phyloP scores from a whole-genome alignment of 2,329 filamentous ascomycete species.

The Fusarium kyushuense region DNA sequence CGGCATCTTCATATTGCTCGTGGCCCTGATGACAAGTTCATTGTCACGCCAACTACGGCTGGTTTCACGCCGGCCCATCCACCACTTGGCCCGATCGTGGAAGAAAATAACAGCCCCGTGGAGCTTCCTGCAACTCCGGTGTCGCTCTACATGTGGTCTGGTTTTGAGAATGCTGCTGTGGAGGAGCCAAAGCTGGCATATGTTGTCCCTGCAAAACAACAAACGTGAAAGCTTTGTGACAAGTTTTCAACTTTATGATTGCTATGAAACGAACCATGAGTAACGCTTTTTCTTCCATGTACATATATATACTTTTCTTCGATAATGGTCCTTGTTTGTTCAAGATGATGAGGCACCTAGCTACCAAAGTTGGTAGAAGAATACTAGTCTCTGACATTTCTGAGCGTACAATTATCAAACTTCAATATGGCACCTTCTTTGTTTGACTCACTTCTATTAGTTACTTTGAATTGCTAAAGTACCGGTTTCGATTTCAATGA shows the following conservation, averaged over 20 bases:
- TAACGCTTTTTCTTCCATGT: constrained; percentile 18
- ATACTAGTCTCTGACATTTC: neutral
- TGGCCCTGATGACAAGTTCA: constrained; percentile 45
- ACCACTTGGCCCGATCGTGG: constrained; percentile 9
- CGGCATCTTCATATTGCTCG: constrained; percentile 39
- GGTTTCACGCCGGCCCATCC: constrained; percentile 34
- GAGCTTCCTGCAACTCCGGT: constrained; percentile 48
- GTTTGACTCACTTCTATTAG: too few species aligned
- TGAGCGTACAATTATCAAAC: neutral
- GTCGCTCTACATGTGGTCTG: constrained; percentile 47
- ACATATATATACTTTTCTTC: constrained; percentile 15
- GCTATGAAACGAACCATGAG: constrained; percentile 33
- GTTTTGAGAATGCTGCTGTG: constrained; percentile 44
- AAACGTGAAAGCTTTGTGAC: neutral
- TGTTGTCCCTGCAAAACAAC: constrained; percentile 38
- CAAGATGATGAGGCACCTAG: neutral
- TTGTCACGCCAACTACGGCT: constrained; percentile 43
- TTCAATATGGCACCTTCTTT: too few species aligned
- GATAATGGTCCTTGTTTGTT: neutral
- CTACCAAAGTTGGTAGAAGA: neutral
- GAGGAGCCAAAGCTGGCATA: constrained; percentile 47
- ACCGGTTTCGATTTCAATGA: too few species aligned
- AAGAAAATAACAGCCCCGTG: constrained; percentile 33
- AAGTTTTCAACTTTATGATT: constrained; percentile 22
- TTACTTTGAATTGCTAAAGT: neutral